Evolutionary conservation across 768 basidiomycete species (phyloP), one percentile per base, ranked within the genome.

Genomic region (Lenzites betulinus): DNA sequence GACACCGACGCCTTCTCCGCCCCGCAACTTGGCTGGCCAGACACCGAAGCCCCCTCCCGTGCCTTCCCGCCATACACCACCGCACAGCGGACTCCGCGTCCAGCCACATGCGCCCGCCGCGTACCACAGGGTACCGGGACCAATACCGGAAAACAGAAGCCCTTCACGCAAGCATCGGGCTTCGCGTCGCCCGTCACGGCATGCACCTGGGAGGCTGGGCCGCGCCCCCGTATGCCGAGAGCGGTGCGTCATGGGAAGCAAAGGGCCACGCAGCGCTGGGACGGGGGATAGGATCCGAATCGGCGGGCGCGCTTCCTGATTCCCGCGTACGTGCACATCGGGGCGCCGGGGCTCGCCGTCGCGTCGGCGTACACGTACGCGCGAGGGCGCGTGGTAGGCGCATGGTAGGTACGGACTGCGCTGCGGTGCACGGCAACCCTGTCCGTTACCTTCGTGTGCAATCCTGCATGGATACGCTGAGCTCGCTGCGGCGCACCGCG

Each of bases 201-300:
- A 18, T 38, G 28, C 25, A 48, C 8, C 55, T 49, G 25, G 44
- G 23, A 36, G 46, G 36, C n/a, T 16, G n/a, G n/a, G n/a, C n/a
- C n/a, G n/a, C 23, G 6, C 36, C 26, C 2, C 18, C 18, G n/a
- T 28, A 15, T 6, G 43, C 56, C 48, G 56, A 48, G 56, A 49
- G 30, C 7, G 28, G 11, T 50, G 56, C 56, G 48, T 58, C 48
- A 58, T 58, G 56, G 48, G 56, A 51, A 57, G 9, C 8, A n/a
- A 28, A 18, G 7, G 23, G 23, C n/a, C 16, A 18, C 44, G 44
- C 55, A 35, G 18, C 36, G 38, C 16, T 18, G 46, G 44, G 54
- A n/a, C n/a, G n/a, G 30, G 9, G n/a, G 30, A 4, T 11, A 11
- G 30, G 30, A 4, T 33, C 30, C 30, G 30, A 33, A 33, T 33